Evolutionary conservation across 78 protist genomes (phyloP).

Genomic region (Polysphondylium violaceum): DNA sequence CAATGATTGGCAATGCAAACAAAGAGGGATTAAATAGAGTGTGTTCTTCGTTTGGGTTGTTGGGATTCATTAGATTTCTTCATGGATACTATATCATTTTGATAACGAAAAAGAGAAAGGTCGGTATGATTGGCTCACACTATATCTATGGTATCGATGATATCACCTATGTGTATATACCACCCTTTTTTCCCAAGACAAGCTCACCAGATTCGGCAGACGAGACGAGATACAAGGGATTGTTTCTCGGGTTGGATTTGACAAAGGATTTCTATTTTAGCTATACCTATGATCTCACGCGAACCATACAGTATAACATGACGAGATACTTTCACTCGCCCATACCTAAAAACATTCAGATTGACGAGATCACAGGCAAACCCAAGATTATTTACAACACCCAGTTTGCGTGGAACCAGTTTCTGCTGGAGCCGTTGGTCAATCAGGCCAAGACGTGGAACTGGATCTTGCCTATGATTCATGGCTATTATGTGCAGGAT

Average conservation of each 20-base stretch:
- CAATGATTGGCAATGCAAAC: slow-evolving; percentile 79
- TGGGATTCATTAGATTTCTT: slow-evolving; percentile 92
- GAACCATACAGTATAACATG: slow-evolving; percentile 88
- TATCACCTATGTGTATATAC: slow-evolving; percentile 64
- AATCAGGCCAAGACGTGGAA: slow-evolving; percentile 7
- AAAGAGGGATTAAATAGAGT: slow-evolving; percentile 58
- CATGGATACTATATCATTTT: slow-evolving; percentile 93
- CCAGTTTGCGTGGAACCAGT: slow-evolving; percentile 94
- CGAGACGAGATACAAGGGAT: slow-evolving; percentile 69
- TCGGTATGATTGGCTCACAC: slow-evolving; percentile 92
- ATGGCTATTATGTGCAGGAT: slow-evolving; percentile 92
- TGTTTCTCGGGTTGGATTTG: slow-evolving; percentile 87
- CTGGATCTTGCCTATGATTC: slow-evolving; percentile 91
- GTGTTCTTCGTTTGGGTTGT: slow-evolving; percentile 60
- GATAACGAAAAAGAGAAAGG: slow-evolving; percentile 84
- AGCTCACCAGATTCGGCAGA: slow-evolving; percentile 73
- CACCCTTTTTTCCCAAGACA: slow-evolving; percentile 30
- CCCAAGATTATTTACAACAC: slow-evolving; percentile 33
- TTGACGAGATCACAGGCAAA: background rate
- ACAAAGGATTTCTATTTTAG: slow-evolving; percentile 91
- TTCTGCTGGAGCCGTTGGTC: slow-evolving; percentile 68
- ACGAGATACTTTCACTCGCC: slow-evolving; percentile 56
- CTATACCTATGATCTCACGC: slow-evolving; percentile 95
- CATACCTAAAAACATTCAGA: slow-evolving; percentile 1
- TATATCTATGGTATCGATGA: slow-evolving; percentile 86